Evolutionary conservation across 2,329 filamentous ascomycete genomes (phyloP).

Genomic region (Monilinia aucupariae): DNA sequence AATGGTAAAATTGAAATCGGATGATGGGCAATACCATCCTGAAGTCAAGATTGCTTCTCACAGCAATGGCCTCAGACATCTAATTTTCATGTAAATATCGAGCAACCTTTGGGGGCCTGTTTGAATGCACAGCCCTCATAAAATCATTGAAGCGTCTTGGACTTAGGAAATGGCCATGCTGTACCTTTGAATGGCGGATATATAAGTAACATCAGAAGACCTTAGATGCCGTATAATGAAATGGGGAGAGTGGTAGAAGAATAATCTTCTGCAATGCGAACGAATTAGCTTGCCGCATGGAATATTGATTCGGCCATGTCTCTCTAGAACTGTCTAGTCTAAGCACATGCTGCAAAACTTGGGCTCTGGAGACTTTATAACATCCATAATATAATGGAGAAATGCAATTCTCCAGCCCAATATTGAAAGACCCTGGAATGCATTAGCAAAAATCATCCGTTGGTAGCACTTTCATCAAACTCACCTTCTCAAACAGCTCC

Average conservation of each 20-base stretch:
- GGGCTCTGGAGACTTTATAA: neutral
- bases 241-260: no score
- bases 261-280: neutral
- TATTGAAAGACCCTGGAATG: neutral
- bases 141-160: neutral
- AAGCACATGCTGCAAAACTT: neutral
- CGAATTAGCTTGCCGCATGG: neutral
- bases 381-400: neutral
- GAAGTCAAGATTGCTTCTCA: neutral
- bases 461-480: slow-evolving; percentile 39
- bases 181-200: no score
- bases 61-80: neutral
- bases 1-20: neutral
- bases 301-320: neutral
- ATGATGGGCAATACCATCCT: neutral
- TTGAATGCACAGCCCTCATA: neutral
- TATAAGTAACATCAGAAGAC: neutral
- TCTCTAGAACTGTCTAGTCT: neutral
- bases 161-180: neutral
- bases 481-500: slow-evolving; percentile 62
- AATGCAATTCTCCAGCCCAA: neutral
- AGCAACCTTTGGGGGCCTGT: neutral
- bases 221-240: neutral
- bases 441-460: no score
- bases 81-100: neutral